Evolutionary conservation across 441 rosid species (phyloP).

Genomic region (Viola pubescens): DNA sequence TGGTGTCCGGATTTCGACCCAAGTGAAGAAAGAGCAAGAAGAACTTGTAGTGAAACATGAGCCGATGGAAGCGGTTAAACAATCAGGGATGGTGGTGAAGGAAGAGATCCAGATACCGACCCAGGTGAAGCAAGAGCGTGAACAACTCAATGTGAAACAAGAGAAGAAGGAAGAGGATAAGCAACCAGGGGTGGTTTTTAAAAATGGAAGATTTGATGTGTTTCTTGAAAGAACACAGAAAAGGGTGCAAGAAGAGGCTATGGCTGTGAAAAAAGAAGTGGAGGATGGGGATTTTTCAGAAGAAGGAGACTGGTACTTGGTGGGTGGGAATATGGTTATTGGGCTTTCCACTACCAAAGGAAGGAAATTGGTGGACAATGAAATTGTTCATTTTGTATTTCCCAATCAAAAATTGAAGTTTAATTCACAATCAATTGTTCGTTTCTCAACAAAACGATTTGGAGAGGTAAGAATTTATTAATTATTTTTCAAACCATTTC

Average conservation of each 20-base stretch:
- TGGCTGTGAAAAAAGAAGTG: slow-evolving; percentile 9
- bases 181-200: neutral
- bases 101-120: neutral
- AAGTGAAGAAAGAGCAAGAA: slow-evolving; percentile 1
- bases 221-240: neutral
- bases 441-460: slow-evolving; percentile 48
- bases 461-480: slow-evolving; percentile 41
- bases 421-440: slow-evolving; percentile 27
- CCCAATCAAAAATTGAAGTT: slow-evolving; percentile 14
- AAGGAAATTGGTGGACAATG: slow-evolving; percentile 47
- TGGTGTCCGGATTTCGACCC: slow-evolving; percentile 6
- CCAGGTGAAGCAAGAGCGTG: too few species aligned
- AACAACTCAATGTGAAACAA: slow-evolving; percentile 5
- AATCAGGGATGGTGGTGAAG: neutral
- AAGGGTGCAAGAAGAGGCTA: neutral
- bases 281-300: slow-evolving; percentile 44
- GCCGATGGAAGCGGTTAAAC: too few species aligned
- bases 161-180: neutral
- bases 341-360: slow-evolving; percentile 59
- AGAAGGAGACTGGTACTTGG: slow-evolving; percentile 52
- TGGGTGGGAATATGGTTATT: slow-evolving; percentile 45
- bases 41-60: too few species aligned
- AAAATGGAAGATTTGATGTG: neutral
- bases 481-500: too few species aligned
- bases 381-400: slow-evolving; percentile 44